Evolutionary conservation across 2,329 filamentous ascomycete genomes (phyloP).

Genomic region (Pyrenochaeta sp.): DNA sequence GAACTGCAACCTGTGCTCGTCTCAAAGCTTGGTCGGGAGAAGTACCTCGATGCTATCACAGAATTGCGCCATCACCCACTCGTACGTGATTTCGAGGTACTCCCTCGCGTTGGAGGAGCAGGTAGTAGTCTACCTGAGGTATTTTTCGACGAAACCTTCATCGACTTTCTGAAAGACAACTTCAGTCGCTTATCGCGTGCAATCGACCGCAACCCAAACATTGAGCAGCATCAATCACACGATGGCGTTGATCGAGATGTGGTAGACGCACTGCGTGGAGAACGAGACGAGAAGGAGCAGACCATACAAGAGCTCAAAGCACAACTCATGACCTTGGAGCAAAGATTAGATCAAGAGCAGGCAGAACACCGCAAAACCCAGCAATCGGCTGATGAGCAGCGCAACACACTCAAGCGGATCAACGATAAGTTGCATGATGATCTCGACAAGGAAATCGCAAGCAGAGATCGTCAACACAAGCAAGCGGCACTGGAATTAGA

Average conservation of each 20-base stretch:
- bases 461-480: constrained; percentile 51
- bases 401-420: constrained; percentile 66
- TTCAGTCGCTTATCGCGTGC: constrained; percentile 85
- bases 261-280: constrained; percentile 81
- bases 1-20: constrained; percentile 82
- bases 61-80: constrained; percentile 79
- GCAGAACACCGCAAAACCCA: constrained; percentile 74
- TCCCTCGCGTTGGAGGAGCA: constrained; percentile 67
- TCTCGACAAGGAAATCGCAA: constrained; percentile 72
- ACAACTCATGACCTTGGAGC: constrained; percentile 62
- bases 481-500: constrained; percentile 53
- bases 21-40: constrained; percentile 81
- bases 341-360: constrained; percentile 74
- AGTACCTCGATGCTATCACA: constrained; percentile 82
- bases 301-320: constrained; percentile 65
- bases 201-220: constrained; percentile 87
- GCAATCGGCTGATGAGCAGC: constrained; percentile 55
- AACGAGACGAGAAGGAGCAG: constrained; percentile 77
- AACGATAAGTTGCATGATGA: constrained; percentile 76
- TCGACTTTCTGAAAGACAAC: constrained; percentile 96
- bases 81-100: constrained; percentile 88
- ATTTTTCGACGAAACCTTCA: constrained; percentile 84
- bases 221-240: constrained; percentile 85
- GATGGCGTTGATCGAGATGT: constrained; percentile 94
- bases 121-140: constrained; percentile 74